phyloP scores from a whole-genome alignment of 1,284 basidiomycete genomes.

The Trichosporon inkin region DNA sequence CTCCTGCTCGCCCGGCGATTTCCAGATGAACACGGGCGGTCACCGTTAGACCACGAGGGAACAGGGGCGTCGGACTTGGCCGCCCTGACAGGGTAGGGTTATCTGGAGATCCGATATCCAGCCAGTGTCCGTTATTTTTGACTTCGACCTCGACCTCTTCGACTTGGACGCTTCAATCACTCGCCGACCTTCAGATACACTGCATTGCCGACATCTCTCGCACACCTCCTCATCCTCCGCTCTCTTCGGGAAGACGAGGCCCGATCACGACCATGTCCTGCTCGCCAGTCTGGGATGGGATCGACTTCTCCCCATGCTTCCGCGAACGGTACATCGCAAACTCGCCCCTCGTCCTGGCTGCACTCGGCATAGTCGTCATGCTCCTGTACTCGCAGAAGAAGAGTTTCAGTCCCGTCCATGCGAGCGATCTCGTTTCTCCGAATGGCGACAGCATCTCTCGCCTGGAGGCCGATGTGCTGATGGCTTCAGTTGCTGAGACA shows the following conservation, averaged over 20 bases:
- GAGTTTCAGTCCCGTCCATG: neutral
- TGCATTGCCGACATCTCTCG: neutral
- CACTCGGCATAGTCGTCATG: conserved; percentile 23
- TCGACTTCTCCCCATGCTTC: conserved; percentile 50
- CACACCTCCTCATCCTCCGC: neutral
- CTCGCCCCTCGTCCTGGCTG: conserved; percentile 37
- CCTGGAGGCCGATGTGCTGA: conserved; percentile 42
- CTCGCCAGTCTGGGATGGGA: conserved; percentile 47
- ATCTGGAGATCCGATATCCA: no score
- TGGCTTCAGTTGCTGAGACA: conserved; percentile 30
- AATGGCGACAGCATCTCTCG: conserved; percentile 32
- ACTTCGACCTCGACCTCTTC: neutral
- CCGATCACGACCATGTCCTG: neutral
- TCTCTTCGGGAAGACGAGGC: neutral
- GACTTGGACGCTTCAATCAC: neutral
- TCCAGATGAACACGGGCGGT: no score
- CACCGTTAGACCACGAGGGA: no score
- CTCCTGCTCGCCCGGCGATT: no score
- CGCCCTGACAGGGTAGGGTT: no score
- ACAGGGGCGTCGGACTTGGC: no score
- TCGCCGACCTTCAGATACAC: neutral
- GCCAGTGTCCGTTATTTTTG: neutral
- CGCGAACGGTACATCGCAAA: conserved; percentile 36
- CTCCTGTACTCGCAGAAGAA: neutral
- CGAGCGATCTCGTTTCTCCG: conserved; percentile 27